Evolutionary conservation across 495 filamentous ascomycete genomes (phyloP), one percentile per base, ranked within the genome.

Genomic region (Penicillium nucicola): DNA sequence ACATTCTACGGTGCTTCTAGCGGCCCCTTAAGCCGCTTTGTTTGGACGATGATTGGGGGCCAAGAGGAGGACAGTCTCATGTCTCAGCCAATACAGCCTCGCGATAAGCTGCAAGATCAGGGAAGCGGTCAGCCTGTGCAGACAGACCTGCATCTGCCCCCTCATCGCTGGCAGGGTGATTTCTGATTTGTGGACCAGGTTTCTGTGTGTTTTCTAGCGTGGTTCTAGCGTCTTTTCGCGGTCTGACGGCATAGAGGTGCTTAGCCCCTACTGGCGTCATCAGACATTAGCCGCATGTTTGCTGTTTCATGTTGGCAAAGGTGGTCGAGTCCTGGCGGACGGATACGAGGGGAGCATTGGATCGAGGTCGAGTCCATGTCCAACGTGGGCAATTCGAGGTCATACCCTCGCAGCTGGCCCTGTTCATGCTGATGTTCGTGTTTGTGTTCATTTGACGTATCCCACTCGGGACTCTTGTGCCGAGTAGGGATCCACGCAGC

Each of bases 181-280:
- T 5, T 32, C 14, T 19, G 5, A 50, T 55, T 19, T 25, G 34
- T 44, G 32, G 11, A 20, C 22, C 22, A 25, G 36, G 10, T 45
- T 61, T 61, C 54, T 55, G 55, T 54, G 55, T 60, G 32, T 15
- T 54, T 65, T 65, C 62, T 63, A 65, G 59, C 54, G 59, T 60
- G 30, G 2, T 49, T 43, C 38, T 42, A 56, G 45, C 33, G 22
- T 41, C 31, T 22, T 31, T 47, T 47, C 44, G 42, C 28, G 19
- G 45, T 38, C 45, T 45, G 32, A 25, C 42, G 42, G 28, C n/a
- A 14, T 23, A 28, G 25, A 8, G 25, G 25, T 28, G 25, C 25
- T 28, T 28, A 28, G 25, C 45, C 45, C 35, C 23, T 38, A 17
- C 39, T 40, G 45, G 34, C 45, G 32, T 48, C 22, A 48, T 37